phyloP scores from a whole-genome alignment of 257 asterid species.

The Nicotiana knightiana region DNA sequence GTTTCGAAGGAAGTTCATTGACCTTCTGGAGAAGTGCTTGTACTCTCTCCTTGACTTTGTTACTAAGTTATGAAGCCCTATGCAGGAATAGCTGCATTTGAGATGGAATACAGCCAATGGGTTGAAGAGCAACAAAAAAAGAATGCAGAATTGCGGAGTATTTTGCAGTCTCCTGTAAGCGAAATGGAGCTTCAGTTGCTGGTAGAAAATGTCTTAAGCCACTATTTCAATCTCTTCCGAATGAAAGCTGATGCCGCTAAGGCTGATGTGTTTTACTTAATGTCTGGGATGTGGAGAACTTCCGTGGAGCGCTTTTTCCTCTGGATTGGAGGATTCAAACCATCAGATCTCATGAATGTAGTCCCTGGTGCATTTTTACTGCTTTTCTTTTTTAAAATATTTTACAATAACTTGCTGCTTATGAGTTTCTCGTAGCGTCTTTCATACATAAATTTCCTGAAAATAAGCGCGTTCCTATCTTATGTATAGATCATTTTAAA shows the following conservation, averaged over 20 bases:
- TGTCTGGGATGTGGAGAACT: constrained; percentile 80
- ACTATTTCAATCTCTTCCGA: constrained; percentile 64
- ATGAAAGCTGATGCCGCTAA: constrained; percentile 77
- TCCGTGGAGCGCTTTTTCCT: constrained; percentile 79
- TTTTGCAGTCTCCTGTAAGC: constrained; percentile 44
- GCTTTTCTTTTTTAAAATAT: not conserved
- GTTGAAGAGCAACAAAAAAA: constrained; percentile 63
- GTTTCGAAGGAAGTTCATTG: not conserved
- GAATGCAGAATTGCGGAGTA: constrained; percentile 50
- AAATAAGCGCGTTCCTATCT: not conserved
- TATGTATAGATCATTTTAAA: not conserved
- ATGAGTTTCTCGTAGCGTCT: not conserved
- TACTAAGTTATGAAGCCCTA: not conserved
- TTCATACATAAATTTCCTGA: constrained; percentile 1
- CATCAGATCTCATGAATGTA: constrained; percentile 85
- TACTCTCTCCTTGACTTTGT: not conserved
- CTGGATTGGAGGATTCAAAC: constrained; percentile 96
- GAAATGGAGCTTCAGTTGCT: constrained; percentile 49
- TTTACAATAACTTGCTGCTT: not conserved
- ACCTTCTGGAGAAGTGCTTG: not conserved
- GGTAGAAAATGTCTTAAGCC: constrained; percentile 54
- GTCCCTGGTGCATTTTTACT: not conserved
- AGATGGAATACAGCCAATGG: constrained; percentile 79
- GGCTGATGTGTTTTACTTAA: constrained; percentile 74
- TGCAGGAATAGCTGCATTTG: constrained; percentile 66